Evolutionary conservation across 352 stramenopile genomes (phyloP).

Genomic region (Peronospora destructor): DNA sequence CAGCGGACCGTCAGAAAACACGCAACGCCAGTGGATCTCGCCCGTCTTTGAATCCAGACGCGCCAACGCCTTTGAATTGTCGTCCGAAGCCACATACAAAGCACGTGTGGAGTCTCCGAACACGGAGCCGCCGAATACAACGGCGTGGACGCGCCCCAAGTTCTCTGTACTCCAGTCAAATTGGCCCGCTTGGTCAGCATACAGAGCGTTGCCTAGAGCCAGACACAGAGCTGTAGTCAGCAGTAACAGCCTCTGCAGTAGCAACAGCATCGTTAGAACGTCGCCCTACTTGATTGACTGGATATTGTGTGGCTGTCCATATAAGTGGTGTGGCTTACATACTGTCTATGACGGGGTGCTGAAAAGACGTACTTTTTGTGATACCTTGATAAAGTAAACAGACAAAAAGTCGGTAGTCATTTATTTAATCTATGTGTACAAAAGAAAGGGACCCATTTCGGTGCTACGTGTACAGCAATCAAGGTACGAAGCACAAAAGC

Average conservation of each 20-base stretch:
- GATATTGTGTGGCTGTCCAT: too few relatives aligned
- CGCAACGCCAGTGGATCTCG: constrained; percentile 68
- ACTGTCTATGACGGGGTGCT: too few relatives aligned
- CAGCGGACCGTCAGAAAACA: constrained; percentile 39
- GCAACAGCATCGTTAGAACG: not conserved
- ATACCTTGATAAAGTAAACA: too few relatives aligned
- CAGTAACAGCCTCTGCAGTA: constrained; percentile 17
- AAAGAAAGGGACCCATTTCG: too few relatives aligned
- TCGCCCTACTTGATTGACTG: too few relatives aligned
- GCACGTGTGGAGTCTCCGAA: constrained; percentile 30
- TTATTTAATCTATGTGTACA: too few relatives aligned
- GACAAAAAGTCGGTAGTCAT: too few relatives aligned
- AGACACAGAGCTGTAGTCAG: constrained; percentile 26
- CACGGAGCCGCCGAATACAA: constrained; percentile 44
- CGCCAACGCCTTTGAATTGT: constrained; percentile 48
- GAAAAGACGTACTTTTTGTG: too few relatives aligned
- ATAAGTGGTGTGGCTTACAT: too few relatives aligned
- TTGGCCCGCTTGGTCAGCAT: constrained; percentile 68
- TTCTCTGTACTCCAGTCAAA: constrained; percentile 75
- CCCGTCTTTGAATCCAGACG: constrained; percentile 62
- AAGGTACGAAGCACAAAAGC: too few relatives aligned
- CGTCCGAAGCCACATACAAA: constrained; percentile 69
- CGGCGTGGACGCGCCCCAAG: constrained; percentile 42
- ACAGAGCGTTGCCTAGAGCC: constrained; percentile 34
- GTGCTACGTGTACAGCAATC: too few relatives aligned